phyloP scores from a whole-genome alignment of 2,329 filamentous ascomycete species.

The Didymella exigua region DNA sequence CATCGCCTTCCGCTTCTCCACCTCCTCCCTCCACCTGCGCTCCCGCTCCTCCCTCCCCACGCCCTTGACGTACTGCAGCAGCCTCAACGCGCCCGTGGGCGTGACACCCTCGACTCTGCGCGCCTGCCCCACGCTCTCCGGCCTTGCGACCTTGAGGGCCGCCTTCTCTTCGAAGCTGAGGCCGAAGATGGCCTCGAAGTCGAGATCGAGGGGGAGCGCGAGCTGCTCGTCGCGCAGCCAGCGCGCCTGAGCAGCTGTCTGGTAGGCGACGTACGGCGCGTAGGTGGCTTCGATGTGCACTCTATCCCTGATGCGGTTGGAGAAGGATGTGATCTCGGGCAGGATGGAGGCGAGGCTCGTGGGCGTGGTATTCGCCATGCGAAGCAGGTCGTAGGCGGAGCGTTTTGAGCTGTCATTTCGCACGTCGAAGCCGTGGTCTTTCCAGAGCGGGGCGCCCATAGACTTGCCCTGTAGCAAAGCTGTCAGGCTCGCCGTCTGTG shows the following conservation, averaged over 20 bases:
- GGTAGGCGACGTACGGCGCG: slow-evolving; percentile 80
- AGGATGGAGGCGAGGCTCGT: slow-evolving; percentile 64
- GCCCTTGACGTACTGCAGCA: slow-evolving; percentile 67
- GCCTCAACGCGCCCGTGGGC: slow-evolving; percentile 56
- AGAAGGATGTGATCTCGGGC: slow-evolving; percentile 61
- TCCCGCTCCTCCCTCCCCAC: slow-evolving; percentile 43
- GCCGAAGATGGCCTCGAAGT: slow-evolving; percentile 75
- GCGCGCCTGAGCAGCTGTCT: slow-evolving; percentile 67
- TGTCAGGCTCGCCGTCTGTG: slow-evolving; percentile 71
- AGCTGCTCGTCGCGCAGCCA: slow-evolving; percentile 80
- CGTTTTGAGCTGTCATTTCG: slow-evolving; percentile 70
- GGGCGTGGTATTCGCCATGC: slow-evolving; percentile 62
- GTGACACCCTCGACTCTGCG: slow-evolving; percentile 81
- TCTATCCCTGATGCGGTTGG: slow-evolving; percentile 66
- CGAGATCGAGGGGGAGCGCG: slow-evolving; percentile 71
- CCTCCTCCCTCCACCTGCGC: slow-evolving; percentile 34
- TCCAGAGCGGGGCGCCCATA: slow-evolving; percentile 70
- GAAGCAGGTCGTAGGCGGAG: slow-evolving; percentile 79
- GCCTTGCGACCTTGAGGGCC: slow-evolving; percentile 70
- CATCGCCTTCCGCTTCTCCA: slow-evolving; percentile 38
- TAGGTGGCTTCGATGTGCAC: slow-evolving; percentile 85
- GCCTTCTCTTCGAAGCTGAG: slow-evolving; percentile 80
- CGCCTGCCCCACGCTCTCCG: slow-evolving; percentile 88
- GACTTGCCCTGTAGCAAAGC: slow-evolving; percentile 63
- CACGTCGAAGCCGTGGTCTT: slow-evolving; percentile 70